Evolutionary conservation across 2,329 filamentous ascomycete species (phyloP).

Genomic region (Colletotrichum acutatum): DNA sequence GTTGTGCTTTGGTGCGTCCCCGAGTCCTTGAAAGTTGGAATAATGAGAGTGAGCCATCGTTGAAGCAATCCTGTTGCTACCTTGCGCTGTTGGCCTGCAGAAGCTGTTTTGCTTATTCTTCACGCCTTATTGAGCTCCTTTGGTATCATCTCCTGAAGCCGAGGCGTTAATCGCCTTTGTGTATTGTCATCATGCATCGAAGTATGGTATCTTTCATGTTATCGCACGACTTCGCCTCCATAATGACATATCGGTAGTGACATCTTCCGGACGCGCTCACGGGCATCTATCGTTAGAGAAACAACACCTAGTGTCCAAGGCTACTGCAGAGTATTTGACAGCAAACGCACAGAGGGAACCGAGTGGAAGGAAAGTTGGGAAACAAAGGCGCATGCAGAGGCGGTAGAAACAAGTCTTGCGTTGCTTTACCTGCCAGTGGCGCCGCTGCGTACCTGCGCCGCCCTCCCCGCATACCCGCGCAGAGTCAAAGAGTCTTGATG

Average conservation of each 20-base stretch:
- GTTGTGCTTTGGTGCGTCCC: not conserved
- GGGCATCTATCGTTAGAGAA: not conserved
- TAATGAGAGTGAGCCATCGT: not conserved
- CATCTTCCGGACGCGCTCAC: not conserved
- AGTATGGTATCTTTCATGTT: too few relatives aligned
- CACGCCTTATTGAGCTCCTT: not conserved
- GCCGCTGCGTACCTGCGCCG: not conserved
- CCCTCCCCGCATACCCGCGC: not conserved
- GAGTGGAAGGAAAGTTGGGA: not conserved
- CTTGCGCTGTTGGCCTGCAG: too few relatives aligned
- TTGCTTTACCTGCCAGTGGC: not conserved
- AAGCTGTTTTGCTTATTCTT: not conserved
- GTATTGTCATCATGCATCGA: not conserved
- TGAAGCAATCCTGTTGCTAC: too few relatives aligned
- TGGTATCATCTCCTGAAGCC: not conserved
- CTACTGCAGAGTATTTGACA: not conserved
- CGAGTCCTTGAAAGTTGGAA: not conserved
- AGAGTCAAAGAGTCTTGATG: slow-evolving; percentile 4
- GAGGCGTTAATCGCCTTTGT: not conserved
- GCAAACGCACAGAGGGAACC: not conserved
- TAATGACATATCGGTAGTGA: not conserved
- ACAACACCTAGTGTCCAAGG: not conserved
- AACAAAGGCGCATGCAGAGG: not conserved
- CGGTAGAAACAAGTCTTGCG: slow-evolving; percentile 3
- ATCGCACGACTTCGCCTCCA: not conserved